phyloP scores from a whole-genome alignment of 768 basidiomycete species.

The Amanita jacksonii region DNA sequence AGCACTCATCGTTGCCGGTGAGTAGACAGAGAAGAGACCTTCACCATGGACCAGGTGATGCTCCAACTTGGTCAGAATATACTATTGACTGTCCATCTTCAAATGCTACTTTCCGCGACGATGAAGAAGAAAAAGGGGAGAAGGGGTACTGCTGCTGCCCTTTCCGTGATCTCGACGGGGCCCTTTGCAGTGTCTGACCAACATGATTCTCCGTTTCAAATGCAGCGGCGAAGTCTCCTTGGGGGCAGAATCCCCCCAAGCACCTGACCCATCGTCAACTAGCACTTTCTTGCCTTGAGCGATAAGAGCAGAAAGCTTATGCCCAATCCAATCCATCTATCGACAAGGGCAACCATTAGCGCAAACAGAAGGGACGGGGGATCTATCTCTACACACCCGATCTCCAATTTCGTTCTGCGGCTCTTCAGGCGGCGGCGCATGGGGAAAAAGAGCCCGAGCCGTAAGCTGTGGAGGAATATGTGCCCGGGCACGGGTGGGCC shows the following conservation, averaged over 20 bases:
- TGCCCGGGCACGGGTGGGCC: slow-evolving; percentile 10
- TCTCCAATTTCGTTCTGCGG: slow-evolving; percentile 29
- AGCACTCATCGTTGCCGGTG: too few species aligned
- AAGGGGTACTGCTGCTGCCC: neutral
- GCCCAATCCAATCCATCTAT: slow-evolving; percentile 84
- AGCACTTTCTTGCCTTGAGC: slow-evolving; percentile 74
- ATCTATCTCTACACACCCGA: slow-evolving; percentile 36
- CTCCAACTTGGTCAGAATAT: neutral
- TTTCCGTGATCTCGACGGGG: neutral
- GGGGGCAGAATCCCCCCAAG: slow-evolving; percentile 49
- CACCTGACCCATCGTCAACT: slow-evolving; percentile 64
- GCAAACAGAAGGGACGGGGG: too few species aligned
- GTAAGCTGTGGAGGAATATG: slow-evolving; percentile 7
- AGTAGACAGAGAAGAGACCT: slow-evolving; percentile 7
- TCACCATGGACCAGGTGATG: neutral
- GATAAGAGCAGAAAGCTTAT: slow-evolving; percentile 58
- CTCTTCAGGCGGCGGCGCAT: slow-evolving; percentile 19
- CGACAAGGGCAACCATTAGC: neutral
- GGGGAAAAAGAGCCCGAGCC: slow-evolving; percentile 18
- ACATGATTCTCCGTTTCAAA: neutral
- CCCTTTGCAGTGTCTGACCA: neutral
- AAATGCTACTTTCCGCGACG: too few species aligned
- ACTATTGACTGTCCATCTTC: neutral
- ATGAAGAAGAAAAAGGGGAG: neutral
- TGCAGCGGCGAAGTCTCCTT: neutral